Percentiles rank a stretch among this genome's conserved stretches.
These are phyloP conservation scores for Pleurotus djamor DNA, from an alignment of 768 basidiomycete genomes.

Conservation along the genomic window DNA sequence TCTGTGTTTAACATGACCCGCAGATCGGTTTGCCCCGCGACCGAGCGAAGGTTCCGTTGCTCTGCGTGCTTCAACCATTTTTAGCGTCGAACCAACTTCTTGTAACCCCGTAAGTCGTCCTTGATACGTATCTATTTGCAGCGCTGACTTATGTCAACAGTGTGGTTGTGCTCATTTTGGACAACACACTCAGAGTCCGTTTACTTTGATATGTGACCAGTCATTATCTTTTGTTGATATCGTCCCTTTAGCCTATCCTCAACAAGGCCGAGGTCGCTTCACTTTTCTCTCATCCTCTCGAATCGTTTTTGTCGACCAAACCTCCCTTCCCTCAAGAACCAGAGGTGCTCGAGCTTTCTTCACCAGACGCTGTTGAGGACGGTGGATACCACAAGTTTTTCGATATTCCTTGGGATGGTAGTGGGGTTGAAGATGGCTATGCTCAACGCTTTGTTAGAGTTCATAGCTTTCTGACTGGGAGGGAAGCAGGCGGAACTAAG, in stretches of 20 bases:
- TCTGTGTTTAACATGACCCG: background rate
- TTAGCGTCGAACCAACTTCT: slow-evolving; percentile 68
- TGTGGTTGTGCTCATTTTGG: slow-evolving; percentile 82
- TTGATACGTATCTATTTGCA: background rate
- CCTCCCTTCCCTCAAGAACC: slow-evolving; percentile 57
- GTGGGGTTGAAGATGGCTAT: slow-evolving; percentile 20
- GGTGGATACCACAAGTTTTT: slow-evolving; percentile 58
- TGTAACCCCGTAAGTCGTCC: slow-evolving; percentile 80
- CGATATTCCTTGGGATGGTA: slow-evolving; percentile 49
- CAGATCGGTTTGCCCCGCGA: slow-evolving; percentile 86
- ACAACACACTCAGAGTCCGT: slow-evolving; percentile 68
- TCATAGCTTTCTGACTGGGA: slow-evolving; percentile 83
- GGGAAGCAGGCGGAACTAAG: slow-evolving; percentile 82
- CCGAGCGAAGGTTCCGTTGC: slow-evolving; percentile 61
- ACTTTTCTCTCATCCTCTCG: slow-evolving; percentile 85
- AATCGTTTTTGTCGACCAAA: slow-evolving; percentile 62
- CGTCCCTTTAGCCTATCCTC: slow-evolving; percentile 60
- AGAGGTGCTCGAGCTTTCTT: slow-evolving; percentile 47
- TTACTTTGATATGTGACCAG: background rate
- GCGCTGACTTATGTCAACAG: slow-evolving; percentile 31
- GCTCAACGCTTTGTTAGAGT: slow-evolving; percentile 38
- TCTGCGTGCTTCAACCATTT: slow-evolving; percentile 81
- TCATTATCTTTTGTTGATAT: background rate
- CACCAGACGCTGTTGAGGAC: background rate
- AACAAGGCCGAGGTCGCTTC: slow-evolving; percentile 77